Evolutionary conservation across 75 land plant species (phyloP).

Genomic region (Sequoiadendron giganteum): DNA sequence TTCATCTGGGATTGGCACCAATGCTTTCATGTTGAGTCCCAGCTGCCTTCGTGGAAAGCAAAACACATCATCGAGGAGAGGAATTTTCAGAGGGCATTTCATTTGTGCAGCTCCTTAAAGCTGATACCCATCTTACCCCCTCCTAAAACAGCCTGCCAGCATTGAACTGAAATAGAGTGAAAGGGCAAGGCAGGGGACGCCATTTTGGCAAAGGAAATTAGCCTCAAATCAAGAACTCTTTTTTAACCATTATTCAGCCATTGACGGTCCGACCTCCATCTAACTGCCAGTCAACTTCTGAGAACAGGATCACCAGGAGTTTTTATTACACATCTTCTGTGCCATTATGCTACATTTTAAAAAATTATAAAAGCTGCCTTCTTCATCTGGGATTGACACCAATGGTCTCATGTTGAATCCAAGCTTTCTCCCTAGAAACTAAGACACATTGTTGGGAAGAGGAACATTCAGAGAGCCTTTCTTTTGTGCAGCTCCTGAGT

Average conservation of each 20-base stretch:
- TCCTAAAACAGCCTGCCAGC: neutral
- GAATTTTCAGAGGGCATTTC: neutral
- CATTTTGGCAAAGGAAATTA: neutral
- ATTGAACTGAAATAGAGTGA: too few relatives aligned
- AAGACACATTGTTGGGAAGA: neutral
- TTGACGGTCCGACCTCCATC: neutral
- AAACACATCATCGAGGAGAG: neutral
- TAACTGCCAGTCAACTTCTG: too few relatives aligned
- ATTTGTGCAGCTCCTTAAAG: neutral
- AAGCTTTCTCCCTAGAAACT: neutral
- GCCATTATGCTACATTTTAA: neutral
- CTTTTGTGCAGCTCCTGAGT: neutral
- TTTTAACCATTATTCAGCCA: neutral
- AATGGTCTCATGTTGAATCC: neutral
- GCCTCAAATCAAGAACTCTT: neutral
- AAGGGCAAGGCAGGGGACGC: neutral
- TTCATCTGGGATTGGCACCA: neutral
- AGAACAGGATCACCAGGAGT: too few relatives aligned
- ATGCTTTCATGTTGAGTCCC: neutral
- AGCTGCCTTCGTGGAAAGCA: too few relatives aligned
- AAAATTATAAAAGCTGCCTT: neutral
- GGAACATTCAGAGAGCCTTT: neutral
- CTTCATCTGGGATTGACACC: neutral
- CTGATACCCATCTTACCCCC: neutral
- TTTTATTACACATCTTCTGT: neutral